Percentiles rank a stretch among this genome's conserved stretches.
Evolutionary conservation across 2,329 filamentous ascomycete genomes (phyloP).

Genomic region (Hymenoscyphus occultus): DNA sequence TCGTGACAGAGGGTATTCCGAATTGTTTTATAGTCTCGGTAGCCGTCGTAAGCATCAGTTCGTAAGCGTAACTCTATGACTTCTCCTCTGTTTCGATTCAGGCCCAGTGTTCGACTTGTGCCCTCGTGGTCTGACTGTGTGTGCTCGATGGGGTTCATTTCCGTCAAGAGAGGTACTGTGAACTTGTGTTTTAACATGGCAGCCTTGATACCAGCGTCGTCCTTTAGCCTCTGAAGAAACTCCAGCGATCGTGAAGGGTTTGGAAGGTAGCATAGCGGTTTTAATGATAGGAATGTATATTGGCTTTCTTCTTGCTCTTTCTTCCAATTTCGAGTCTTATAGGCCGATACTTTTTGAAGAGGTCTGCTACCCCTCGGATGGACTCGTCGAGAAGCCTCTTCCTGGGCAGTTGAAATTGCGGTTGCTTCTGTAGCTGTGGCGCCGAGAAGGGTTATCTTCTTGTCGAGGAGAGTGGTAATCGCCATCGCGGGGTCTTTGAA

Average conservation of each 20-base stretch:
- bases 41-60: slow-evolving; percentile 94
- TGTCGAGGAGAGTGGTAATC: slow-evolving; percentile 48
- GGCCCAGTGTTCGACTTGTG: slow-evolving; percentile 71
- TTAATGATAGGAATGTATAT: slow-evolving; percentile 80
- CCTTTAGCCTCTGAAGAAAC: slow-evolving; percentile 72
- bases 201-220: slow-evolving; percentile 80
- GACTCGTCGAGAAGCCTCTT: slow-evolving; percentile 49
- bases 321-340: slow-evolving; percentile 46
- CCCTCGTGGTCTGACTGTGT: slow-evolving; percentile 69
- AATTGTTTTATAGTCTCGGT: slow-evolving; percentile 88
- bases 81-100: slow-evolving; percentile 85
- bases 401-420: slow-evolving; percentile 49
- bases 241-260: slow-evolving; percentile 66
- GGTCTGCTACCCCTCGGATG: slow-evolving; percentile 34
- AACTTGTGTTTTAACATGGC: slow-evolving; percentile 85
- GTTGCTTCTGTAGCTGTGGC: slow-evolving; percentile 58
- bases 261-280: slow-evolving; percentile 74
- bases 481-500: slow-evolving; percentile 56
- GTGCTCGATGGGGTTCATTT: slow-evolving; percentile 88
- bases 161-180: slow-evolving; percentile 79
- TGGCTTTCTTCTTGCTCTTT: slow-evolving; percentile 47
- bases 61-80: slow-evolving; percentile 85
- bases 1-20: slow-evolving; percentile 93
- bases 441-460: slow-evolving; percentile 65
- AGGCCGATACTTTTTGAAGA: slow-evolving; percentile 37